Evolutionary conservation across 1,284 basidiomycete species (phyloP).

Genomic region (Schizophyllum amplum): DNA sequence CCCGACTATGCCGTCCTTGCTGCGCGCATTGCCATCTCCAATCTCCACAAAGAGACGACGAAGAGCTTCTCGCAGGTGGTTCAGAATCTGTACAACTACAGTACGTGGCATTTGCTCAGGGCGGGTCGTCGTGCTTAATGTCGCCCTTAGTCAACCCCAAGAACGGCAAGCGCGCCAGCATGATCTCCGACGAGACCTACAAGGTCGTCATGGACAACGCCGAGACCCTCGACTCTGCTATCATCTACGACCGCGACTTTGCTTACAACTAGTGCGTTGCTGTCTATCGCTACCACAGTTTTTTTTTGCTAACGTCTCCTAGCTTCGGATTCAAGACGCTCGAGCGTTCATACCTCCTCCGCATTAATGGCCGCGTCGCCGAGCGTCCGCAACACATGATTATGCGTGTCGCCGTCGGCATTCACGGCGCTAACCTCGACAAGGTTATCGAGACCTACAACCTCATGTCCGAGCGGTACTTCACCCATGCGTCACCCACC

Average conservation of each 20-base stretch:
- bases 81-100: conserved; percentile 85
- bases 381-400: conserved; percentile 99
- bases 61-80: conserved; percentile 94
- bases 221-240: conserved; percentile 82
- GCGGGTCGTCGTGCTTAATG: conserved; percentile 3
- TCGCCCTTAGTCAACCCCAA: conserved; percentile 86
- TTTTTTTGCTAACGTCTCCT: conserved; percentile 6
- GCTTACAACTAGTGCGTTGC: conserved; percentile 78
- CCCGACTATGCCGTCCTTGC: conserved; percentile 98
- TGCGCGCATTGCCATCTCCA: conserved; percentile 97
- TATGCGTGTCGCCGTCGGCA: conserved; percentile 98
- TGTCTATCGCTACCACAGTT: not conserved
- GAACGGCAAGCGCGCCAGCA: conserved; percentile 79
- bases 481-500: conserved; percentile 97
- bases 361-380: conserved; percentile 90
- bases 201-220: conserved; percentile 80
- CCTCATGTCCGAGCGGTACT: conserved; percentile 94
- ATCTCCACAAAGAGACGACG: conserved; percentile 98
- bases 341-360: conserved; percentile 95
- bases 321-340: conserved; percentile 99
- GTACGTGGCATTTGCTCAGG: conserved; percentile 35
- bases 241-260: conserved; percentile 98
- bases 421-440: conserved; percentile 89
- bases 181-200: conserved; percentile 92
- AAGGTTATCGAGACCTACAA: conserved; percentile 89